Conservation (phyloP, 345 rosid genomes). For the Dipteronia sinensis region DNA sequence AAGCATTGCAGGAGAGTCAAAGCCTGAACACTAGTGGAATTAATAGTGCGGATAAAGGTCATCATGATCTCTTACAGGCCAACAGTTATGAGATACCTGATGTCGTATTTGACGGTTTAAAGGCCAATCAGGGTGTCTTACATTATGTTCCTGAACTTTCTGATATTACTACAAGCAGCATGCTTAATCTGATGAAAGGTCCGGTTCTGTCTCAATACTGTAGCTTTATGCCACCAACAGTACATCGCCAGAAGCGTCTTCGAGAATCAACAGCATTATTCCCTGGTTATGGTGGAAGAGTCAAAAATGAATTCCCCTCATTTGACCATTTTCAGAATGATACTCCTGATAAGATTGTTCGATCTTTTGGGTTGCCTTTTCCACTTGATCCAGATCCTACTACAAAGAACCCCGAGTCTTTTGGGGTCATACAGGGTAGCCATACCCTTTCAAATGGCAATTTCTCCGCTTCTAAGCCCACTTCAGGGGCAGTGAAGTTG, state of each 20-base stretch:
- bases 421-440: constrained; percentile 65
- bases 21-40: constrained; percentile 36
- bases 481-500: constrained; percentile 83
- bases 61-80: constrained; percentile 56
- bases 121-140: constrained; percentile 47
- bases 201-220: constrained; percentile 49
- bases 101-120: constrained; percentile 67
- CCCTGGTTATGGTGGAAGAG: constrained; percentile 44
- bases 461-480: constrained; percentile 86
- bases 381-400: constrained; percentile 57
- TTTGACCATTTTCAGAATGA: constrained; percentile 55
- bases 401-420: constrained; percentile 42
- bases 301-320: constrained; percentile 51
- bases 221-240: constrained; percentile 51
- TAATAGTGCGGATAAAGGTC: constrained; percentile 48
- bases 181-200: constrained; percentile 55
- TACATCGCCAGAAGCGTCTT: constrained; percentile 61
- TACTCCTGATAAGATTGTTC: constrained; percentile 40
- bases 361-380: constrained; percentile 51
- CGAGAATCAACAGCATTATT: constrained; percentile 53
- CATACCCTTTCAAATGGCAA: constrained; percentile 83
- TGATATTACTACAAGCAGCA: constrained; percentile 52
- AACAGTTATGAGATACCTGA: constrained; percentile 62
- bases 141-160: constrained; percentile 67
- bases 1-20: constrained; percentile 61